Evolutionary conservation across 148 eudicot species (phyloP), one percentile per base, ranked within the genome.

Genomic region (Fagopyrum esculentum): DNA sequence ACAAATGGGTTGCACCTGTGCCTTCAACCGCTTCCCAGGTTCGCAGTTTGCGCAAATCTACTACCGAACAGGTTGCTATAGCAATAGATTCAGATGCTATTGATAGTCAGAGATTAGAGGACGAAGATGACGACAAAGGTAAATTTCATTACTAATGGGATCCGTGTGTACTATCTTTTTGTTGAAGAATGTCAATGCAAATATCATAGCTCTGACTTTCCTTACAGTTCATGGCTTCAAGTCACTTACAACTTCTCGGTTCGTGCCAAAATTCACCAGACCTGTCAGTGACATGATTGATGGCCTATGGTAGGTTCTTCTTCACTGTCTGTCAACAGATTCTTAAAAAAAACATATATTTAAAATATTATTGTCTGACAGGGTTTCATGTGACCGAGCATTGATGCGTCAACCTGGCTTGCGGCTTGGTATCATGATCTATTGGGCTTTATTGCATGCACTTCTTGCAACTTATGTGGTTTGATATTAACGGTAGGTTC

Each of bases 121-220:
- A 92, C 68, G 98, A 92, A 76, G 97, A 95, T 69, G 99, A 95
- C 69, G 99, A 95, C 84, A 95, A 95, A 87, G 93, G 99, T 92
- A 79, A 77, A 54, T 76, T 68, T 30, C 16, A 8, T 52, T 44
- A 79, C 29, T 22, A 16, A 8, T 68, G 10, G 40, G 40, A 71
- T 75, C 56, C 52, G 61, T 26, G 29, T 5, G 4, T 29, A 54
- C 9, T 48, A 8, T 45, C 35, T n/a, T 52, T 54, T 48, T 76
- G 17, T 44, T 70, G 74, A 69, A 64, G 73, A 49, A 73, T 52
- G 5, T 19, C 74, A 30, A 73, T 17, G 55, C 68, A 17, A 56
- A n/a, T 47, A 19, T 69, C 47, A 57, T 78, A 70, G 12, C 57
- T 6, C 55, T 78, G 46, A 17, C 74, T 44, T 78, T 54, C 75